Evolutionary conservation across 148 eudicot genomes (phyloP).

Genomic region (Arctostaphylos glauca): DNA sequence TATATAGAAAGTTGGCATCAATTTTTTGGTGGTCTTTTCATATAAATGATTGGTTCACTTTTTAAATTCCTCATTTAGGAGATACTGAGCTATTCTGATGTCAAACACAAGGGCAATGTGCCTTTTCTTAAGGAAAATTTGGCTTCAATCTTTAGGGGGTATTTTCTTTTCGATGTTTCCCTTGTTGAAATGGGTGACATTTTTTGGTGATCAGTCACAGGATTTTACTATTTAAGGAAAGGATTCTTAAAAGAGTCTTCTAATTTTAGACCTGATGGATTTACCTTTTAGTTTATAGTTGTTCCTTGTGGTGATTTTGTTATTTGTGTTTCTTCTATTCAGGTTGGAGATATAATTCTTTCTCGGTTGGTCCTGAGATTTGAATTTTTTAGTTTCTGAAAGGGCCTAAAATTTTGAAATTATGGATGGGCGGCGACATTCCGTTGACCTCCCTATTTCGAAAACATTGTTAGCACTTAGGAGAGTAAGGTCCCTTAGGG

Average conservation of each 20-base stretch:
- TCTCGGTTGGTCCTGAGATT: slow-evolving; percentile 8
- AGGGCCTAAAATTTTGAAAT: slow-evolving; percentile 15
- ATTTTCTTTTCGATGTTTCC: too few species aligned
- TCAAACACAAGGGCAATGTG: not conserved
- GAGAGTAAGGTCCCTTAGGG: slow-evolving; percentile 94
- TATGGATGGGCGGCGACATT: slow-evolving; percentile 93
- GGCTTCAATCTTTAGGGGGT: not conserved
- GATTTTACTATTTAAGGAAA: too few species aligned
- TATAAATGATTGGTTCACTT: too few species aligned
- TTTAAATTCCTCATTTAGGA: too few species aligned
- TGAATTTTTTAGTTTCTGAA: not conserved
- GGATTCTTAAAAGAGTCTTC: not conserved
- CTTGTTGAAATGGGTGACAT: not conserved
- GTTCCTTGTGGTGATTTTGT: not conserved
- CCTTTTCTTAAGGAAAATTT: not conserved
- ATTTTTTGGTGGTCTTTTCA: too few species aligned
- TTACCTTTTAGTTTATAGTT: not conserved
- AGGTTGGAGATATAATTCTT: slow-evolving; percentile 26
- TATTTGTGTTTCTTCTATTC: not conserved
- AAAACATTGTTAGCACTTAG: slow-evolving; percentile 78
- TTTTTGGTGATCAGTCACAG: not conserved
- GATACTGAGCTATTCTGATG: too few species aligned
- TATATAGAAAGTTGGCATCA: too few species aligned
- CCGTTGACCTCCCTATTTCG: slow-evolving; percentile 84
- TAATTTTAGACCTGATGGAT: not conserved